Conservation (phyloP, 768 basidiomycete species). For the Lentinus tigrinus region DNA sequence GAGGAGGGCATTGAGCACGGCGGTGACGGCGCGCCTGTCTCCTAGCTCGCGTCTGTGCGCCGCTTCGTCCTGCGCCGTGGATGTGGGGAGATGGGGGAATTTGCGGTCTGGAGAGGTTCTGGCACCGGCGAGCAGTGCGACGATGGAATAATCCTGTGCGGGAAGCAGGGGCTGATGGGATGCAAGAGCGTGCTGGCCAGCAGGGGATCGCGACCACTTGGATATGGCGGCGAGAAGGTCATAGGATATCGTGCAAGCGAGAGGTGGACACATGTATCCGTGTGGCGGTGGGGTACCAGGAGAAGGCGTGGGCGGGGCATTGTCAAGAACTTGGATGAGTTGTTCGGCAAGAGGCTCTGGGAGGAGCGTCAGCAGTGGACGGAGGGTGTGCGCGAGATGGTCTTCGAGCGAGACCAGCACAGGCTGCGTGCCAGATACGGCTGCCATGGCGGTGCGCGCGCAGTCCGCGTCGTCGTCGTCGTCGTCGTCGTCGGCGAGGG, state of each 20-base stretch:
- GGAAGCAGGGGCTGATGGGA: conserved; percentile 46
- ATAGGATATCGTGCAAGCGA: conserved; percentile 59
- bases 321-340: conserved; percentile 40
- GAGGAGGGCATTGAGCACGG: conserved; percentile 68
- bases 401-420: conserved; percentile 64
- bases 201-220: conserved; percentile 61
- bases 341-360: conserved; percentile 44
- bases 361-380: conserved; percentile 43
- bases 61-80: conserved; percentile 40
- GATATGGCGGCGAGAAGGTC: conserved; percentile 56
- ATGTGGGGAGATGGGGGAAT: conserved; percentile 49
- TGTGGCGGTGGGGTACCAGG: neutral
- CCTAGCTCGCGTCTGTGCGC: conserved; percentile 41
- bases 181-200: conserved; percentile 38
- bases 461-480: neutral
- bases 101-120: conserved; percentile 76
- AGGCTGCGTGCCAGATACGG: neutral
- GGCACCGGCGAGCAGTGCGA: conserved; percentile 74
- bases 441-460: neutral
- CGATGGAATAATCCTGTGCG: conserved; percentile 60
- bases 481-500: neutral
- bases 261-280: neutral
- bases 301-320: conserved; percentile 9
- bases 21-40: conserved; percentile 67
- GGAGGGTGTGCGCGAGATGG: conserved; percentile 54